Conservation (phyloP, 1,284 basidiomycete species). For the Cutaneotrichosporon cutaneum region DNA sequence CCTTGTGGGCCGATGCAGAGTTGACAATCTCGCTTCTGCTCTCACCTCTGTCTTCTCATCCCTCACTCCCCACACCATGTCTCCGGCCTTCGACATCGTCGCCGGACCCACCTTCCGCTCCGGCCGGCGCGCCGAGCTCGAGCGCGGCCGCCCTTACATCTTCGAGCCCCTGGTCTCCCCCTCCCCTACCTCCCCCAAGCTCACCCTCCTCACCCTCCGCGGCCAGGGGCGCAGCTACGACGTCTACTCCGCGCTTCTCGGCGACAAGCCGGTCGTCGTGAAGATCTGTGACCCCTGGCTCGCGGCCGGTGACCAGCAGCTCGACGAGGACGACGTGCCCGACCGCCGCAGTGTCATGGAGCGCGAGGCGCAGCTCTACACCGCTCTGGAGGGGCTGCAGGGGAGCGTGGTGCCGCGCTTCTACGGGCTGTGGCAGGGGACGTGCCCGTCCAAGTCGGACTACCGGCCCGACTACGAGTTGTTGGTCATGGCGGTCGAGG, state of each 20-base stretch:
- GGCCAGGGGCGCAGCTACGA: conserved; percentile 5
- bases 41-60: neutral
- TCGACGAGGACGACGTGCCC: conserved; percentile 3
- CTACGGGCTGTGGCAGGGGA: conserved; percentile 5
- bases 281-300: conserved; percentile 10
- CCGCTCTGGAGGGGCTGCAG: neutral
- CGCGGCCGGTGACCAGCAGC: conserved; percentile 3
- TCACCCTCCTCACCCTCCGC: conserved; percentile 6
- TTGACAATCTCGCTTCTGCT: no score
- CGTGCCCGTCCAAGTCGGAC: conserved; percentile 6
- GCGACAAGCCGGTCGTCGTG: neutral
- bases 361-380: conserved; percentile 2
- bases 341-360: neutral
- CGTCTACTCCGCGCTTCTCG: conserved; percentile 1
- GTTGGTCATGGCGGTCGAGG: conserved; percentile 6
- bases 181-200: neutral
- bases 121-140: conserved; percentile 4
- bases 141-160: conserved; percentile 6
- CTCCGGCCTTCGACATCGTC: neutral
- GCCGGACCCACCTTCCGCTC: conserved; percentile 5
- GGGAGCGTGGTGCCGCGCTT: neutral
- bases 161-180: conserved; percentile 1
- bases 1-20: neutral
- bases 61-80: neutral
- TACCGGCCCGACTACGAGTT: conserved; percentile 6